Percentiles rank a stretch among this genome's conserved stretches.
phyloP scores from a whole-genome alignment of 345 rosid genomes.

The Eucalyptus marginata region DNA sequence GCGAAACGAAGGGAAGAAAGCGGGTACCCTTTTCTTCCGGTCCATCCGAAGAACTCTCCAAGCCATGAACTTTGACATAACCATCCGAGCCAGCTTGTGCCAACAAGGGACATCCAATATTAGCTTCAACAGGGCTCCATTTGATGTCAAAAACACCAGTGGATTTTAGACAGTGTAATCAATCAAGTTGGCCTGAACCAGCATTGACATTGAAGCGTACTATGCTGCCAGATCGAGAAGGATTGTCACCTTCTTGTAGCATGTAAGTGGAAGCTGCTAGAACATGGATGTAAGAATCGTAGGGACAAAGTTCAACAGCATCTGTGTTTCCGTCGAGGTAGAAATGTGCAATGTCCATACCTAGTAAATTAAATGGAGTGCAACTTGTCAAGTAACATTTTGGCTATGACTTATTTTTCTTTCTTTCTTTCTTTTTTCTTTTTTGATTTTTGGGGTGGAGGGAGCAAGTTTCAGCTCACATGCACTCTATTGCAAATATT shows the following conservation, averaged over 20 bases:
- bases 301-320: constrained; percentile 78
- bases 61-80: constrained; percentile 36
- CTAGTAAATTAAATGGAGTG: neutral
- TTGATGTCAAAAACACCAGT: constrained; percentile 73
- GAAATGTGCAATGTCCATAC: constrained; percentile 66
- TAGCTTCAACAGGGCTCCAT: constrained; percentile 1
- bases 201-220: constrained; percentile 49
- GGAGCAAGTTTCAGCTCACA: neutral
- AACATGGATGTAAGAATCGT: constrained; percentile 21
- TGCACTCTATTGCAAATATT: neutral
- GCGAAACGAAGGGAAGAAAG: neutral
- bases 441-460: neutral
- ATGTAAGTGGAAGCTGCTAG: constrained; percentile 81
- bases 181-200: constrained; percentile 25
- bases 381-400: neutral
- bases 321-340: constrained; percentile 72
- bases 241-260: constrained; percentile 63
- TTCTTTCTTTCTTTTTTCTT: neutral
- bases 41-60: constrained; percentile 11
- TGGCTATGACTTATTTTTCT: neutral
- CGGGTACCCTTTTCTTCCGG: constrained; percentile 4
- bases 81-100: constrained; percentile 85
- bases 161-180: constrained; percentile 40
- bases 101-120: constrained; percentile 23
- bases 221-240: constrained; percentile 63